Conservation (phyloP, 257 asterid species). For the Solanum piurae region DNA sequence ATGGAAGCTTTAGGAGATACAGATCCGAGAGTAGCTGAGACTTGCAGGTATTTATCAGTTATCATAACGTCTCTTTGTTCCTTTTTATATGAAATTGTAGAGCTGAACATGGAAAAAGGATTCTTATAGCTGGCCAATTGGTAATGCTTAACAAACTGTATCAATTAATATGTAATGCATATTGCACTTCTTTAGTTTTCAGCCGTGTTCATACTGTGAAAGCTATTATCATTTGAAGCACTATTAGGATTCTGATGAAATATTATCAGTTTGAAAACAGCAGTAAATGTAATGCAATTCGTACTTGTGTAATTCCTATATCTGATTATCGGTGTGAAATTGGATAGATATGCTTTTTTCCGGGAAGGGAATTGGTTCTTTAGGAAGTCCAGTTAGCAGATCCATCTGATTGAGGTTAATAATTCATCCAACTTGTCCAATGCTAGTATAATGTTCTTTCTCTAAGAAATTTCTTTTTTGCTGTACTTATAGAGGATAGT, state of each 20-base stretch:
- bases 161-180: background rate
- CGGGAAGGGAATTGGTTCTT: background rate
- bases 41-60: slow-evolving; percentile 53
- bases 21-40: slow-evolving; percentile 93
- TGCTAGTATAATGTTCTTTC: background rate
- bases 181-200: background rate
- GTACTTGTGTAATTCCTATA: background rate
- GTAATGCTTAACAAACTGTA: background rate
- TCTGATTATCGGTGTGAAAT: background rate
- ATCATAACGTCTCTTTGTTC: background rate
- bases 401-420: background rate
- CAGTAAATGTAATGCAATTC: background rate
- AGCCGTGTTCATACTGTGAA: background rate
- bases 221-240: background rate
- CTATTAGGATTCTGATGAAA: background rate
- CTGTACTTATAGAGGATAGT: background rate
- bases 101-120: background rate
- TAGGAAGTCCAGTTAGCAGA: background rate
- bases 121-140: background rate
- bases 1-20: slow-evolving; percentile 90
- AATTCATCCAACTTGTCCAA: background rate
- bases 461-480: background rate
- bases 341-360: background rate
- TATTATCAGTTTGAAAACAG: background rate
- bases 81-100: background rate